phyloP scores from a whole-genome alignment of 2,329 filamentous ascomycete species.

The Metarhizium brunneum region DNA sequence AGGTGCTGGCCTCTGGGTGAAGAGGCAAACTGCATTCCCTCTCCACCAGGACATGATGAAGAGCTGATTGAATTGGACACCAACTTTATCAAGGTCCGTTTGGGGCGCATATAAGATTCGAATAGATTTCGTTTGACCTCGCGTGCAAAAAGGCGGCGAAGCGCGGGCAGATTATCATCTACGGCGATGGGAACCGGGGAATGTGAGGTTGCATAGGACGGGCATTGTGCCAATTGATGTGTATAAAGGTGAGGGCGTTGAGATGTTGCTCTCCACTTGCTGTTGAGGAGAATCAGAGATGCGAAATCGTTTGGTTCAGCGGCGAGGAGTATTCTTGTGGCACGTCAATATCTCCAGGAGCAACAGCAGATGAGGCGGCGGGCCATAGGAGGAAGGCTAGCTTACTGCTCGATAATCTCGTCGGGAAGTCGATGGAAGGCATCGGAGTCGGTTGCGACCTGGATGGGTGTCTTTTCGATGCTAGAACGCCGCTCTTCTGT shows the following conservation, averaged over 20 bases:
- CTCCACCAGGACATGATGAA: conserved; percentile 71
- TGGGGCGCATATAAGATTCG: conserved; percentile 63
- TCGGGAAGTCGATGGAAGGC: conserved; percentile 51
- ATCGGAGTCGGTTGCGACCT: conserved; percentile 15
- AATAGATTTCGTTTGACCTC: conserved; percentile 72
- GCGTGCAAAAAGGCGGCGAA: conserved; percentile 58
- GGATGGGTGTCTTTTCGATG: conserved; percentile 24
- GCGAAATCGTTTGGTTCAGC: conserved; percentile 57
- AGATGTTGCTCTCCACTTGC: conserved; percentile 55
- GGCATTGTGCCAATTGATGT: conserved; percentile 51
- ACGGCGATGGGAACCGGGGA: conserved; percentile 26
- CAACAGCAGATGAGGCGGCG: background rate
- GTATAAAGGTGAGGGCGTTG: conserved; percentile 55
- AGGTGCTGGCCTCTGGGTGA: conserved; percentile 67
- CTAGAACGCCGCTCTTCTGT: conserved; percentile 21
- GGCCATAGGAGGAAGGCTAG: conserved; percentile 6
- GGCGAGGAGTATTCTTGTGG: conserved; percentile 47
- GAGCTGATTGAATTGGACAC: conserved; percentile 79
- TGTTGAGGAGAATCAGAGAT: conserved; percentile 55
- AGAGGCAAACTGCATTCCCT: conserved; percentile 76
- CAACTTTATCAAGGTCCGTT: conserved; percentile 63
- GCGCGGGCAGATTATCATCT: conserved; percentile 43
- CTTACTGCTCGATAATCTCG: conserved; percentile 63
- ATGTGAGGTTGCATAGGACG: conserved; percentile 47
- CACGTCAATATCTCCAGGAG: background rate